Evolutionary conservation across 176 grass and related monocot species (phyloP), one percentile per base, ranked within the genome.

Genomic region (Ensete glaucum): DNA sequence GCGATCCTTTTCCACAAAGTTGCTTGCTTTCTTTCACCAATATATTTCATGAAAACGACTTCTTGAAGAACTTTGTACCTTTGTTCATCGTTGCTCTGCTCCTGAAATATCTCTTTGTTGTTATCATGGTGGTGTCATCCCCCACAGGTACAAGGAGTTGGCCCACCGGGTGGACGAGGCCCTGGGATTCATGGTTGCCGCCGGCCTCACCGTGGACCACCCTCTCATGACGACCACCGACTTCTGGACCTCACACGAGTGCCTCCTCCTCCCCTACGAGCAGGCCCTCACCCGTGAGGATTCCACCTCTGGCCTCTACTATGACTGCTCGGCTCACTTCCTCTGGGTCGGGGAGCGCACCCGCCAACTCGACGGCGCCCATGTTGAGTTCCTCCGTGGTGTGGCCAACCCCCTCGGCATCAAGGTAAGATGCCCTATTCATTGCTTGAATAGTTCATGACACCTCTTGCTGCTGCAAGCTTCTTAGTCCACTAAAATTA

Each of bases 291-390:
- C 74, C 15, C 74, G 74, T 29, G 20, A 76, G 20, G 74, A 76
- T 19, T 76, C 74, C 20, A 76, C 74, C 2, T 25, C 74, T 52
- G 74, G 74, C 24, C 58, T 76, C n/a, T 64, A 20, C n/a, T 76
- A 76, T 64, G 74, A 76, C 24, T 76, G 59, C 19, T 77, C 75
- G 24, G 75, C 75, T 34, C 75, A 77, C n/a, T 77, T 77, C 58
- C 75, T 77, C n/a, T 77, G 58, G 75, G 75, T 77, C 2, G 75
- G 75, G 1, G 75, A 77, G 59, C 43, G 75, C 7, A 77, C 59
- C 20, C 75, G 75, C 16, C 75, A 77, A 24, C 75, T 77, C 24
- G 75, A 77, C 2, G 75, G 48, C 10, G 75, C 75, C 14, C 75
- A 77, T 77, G 60, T 77, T 8, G 75, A 77, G 21, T 77, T 65